Evolutionary conservation across 192 early-diverging fungal genomes (phyloP), one percentile per base, ranked within the genome.

Genomic region (Dissophora ornata): DNA sequence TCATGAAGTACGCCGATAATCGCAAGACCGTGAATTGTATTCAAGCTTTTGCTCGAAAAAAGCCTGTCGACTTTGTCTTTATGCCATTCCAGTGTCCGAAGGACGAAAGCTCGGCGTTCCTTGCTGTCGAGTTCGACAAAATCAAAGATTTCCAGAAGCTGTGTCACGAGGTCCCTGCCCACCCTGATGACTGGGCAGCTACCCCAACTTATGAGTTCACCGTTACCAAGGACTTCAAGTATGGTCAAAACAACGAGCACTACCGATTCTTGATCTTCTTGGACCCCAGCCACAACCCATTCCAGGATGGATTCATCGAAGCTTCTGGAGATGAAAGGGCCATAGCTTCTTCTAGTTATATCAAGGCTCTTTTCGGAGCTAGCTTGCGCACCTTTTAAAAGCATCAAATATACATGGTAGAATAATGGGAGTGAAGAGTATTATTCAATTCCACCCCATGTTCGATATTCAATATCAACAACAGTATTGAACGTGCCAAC

Each of bases 211-310:
- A 63, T 24, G 48, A 63, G 25, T 50, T 63, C 61, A 51, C 46
- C 21, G 61, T 63, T 11, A 48, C 48, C 38, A 29, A 51, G 0
- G 36, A 48, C 32, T 63, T 63, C 61, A 63, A 63, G 61, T 63
- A 63, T 36, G 61, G 61, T 63, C 61, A 63, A 19, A 63, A 63
- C 36, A 52, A 52, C 48, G 48, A 63, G 32, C 46, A 52, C 40
- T 51, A 16, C 28, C 42, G 47, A 49, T 63, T 63, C 61, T 63
- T 63, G 61, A 45, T 63, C 49, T 36, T 63, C 48, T 30, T 52
- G 61, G 26, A 63, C 61, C 32, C 61, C 46, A 52, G 51, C 32
- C 33, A 63, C 61, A 40, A 63, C 24, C 61, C 61, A 40, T 63
- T 63, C 61, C 61, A 63, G 33, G 28, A 63, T 28, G 18, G 48